phyloP scores from a whole-genome alignment of 306 rosid genomes.

The Leucaena leucocephala region DNA sequence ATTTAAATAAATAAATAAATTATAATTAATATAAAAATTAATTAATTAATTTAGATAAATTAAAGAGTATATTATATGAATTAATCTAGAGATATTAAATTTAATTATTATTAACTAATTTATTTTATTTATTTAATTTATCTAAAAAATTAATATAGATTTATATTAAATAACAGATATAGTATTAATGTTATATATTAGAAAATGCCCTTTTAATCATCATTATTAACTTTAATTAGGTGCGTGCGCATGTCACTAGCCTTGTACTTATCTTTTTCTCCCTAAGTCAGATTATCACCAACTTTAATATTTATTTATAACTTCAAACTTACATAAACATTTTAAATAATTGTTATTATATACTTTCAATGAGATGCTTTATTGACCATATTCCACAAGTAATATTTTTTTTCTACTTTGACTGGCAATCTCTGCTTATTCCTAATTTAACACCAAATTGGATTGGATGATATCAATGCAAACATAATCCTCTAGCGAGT shows the following conservation, averaged over 20 bases:
- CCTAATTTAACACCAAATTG: background rate
- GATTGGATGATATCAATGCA: background rate
- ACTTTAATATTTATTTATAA: background rate
- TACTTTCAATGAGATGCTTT: background rate
- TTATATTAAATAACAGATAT: no score
- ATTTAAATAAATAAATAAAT: no score
- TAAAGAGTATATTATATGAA: no score
- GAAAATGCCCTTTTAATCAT: no score
- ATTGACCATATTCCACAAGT: background rate
- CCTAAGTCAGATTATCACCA: background rate
- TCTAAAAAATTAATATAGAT: no score
- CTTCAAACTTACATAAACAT: background rate
- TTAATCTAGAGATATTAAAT: no score
- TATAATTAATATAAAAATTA: no score
- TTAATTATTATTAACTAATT: no score
- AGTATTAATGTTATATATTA: no score
- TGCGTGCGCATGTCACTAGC: constrained; percentile 3
- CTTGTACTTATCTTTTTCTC: background rate
- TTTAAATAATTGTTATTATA: background rate
- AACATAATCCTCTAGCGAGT: background rate
- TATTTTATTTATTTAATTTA: no score
- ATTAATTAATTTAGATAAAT: no score
- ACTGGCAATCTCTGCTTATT: background rate
- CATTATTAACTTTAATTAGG: background rate
- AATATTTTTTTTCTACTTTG: background rate